Evolutionary conservation across 371 early-diverging fungal genomes (phyloP).

Genomic region (Mucor circinelloides): DNA sequence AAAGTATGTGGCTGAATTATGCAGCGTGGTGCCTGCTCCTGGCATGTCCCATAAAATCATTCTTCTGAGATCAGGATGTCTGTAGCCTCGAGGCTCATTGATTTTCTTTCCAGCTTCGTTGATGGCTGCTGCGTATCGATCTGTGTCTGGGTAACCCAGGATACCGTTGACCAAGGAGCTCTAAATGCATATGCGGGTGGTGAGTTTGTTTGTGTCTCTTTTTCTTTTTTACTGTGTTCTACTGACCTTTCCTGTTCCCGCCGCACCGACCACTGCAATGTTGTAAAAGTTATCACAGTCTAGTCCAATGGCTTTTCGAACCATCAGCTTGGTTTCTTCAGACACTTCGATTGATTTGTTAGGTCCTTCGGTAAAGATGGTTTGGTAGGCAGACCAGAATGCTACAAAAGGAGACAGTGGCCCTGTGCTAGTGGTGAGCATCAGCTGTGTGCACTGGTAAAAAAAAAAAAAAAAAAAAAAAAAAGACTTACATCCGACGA

Average conservation of each 20-base stretch:
- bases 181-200: slow-evolving; percentile 7
- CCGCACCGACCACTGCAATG: slow-evolving; percentile 46
- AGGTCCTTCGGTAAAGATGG: slow-evolving; percentile 40
- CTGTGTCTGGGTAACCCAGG: slow-evolving; percentile 42
- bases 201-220: neutral
- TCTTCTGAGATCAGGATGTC: slow-evolving; percentile 43
- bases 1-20: slow-evolving; percentile 41
- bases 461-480: too few species aligned
- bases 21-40: slow-evolving; percentile 39
- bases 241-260: slow-evolving; percentile 52
- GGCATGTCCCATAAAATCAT: slow-evolving; percentile 57
- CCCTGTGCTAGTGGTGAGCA: slow-evolving; percentile 20
- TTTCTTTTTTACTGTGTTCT: neutral
- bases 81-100: slow-evolving; percentile 40
- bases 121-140: slow-evolving; percentile 39
- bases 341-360: slow-evolving; percentile 30
- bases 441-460: too few species aligned
- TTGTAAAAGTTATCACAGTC: slow-evolving; percentile 51
- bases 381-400: slow-evolving; percentile 44
- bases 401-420: slow-evolving; percentile 53
- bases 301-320: slow-evolving; percentile 38
- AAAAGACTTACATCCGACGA: slow-evolving; percentile 50
- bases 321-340: slow-evolving; percentile 31
- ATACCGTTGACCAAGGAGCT: slow-evolving; percentile 52
- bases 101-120: slow-evolving; percentile 21